These are phyloP conservation scores for Leccinum rimulosum DNA, from an alignment of 768 basidiomycete species.

Conservation along the genomic window DNA sequence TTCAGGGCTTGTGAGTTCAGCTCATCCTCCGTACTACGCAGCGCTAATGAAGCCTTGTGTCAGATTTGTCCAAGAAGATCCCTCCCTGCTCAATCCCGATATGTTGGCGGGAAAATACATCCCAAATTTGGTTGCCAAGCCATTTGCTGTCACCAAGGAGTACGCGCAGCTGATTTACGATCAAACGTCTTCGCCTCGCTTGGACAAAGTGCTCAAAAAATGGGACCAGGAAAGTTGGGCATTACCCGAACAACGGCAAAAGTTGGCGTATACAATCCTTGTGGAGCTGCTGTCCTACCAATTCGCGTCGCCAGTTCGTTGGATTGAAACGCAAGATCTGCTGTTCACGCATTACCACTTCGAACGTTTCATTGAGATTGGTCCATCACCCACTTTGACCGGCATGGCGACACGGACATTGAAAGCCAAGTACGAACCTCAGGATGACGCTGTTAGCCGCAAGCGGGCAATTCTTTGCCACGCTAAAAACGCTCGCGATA, in stretches of 20 bases:
- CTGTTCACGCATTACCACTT: slow-evolving; percentile 85
- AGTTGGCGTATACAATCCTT: slow-evolving; percentile 92
- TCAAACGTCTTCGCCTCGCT: slow-evolving; percentile 91
- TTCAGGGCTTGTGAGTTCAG: slow-evolving; percentile 87
- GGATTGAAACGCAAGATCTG: slow-evolving; percentile 98
- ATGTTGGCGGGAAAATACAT: slow-evolving; percentile 95
- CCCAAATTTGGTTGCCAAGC: slow-evolving; percentile 91
- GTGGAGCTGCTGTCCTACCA: slow-evolving; percentile 98
- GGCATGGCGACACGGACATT: slow-evolving; percentile 91
- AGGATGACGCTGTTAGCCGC: slow-evolving; percentile 81
- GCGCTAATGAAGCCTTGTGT: background rate
- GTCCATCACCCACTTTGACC: slow-evolving; percentile 93
- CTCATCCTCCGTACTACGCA: background rate
- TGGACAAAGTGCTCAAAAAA: slow-evolving; percentile 89
- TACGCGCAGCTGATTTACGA: slow-evolving; percentile 96
- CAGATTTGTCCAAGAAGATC: slow-evolving; percentile 98
- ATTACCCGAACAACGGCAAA: slow-evolving; percentile 76
- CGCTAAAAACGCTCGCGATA: slow-evolving; percentile 93
- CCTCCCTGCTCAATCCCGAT: slow-evolving; percentile 88
- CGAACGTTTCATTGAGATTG: slow-evolving; percentile 93
- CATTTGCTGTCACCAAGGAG: slow-evolving; percentile 77
- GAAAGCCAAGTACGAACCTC: slow-evolving; percentile 89
- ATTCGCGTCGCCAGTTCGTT: slow-evolving; percentile 96
- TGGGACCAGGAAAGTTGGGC: slow-evolving; percentile 95
- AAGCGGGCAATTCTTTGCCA: slow-evolving; percentile 85